Conservation (phyloP, 345 rosid genomes). For the Arabis alpina region DNA sequence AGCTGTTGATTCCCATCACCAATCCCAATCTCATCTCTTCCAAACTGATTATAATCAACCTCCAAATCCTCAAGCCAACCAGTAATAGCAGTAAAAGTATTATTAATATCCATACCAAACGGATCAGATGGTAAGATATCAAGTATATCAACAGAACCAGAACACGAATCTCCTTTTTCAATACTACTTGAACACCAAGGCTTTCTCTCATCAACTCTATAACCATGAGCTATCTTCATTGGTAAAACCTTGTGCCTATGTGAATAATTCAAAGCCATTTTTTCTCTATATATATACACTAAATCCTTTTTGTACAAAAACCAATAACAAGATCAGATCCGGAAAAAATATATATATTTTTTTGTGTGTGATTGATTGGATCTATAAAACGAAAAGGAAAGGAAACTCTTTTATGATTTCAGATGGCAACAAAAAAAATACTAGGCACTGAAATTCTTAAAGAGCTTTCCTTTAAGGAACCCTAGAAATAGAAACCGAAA, state of each 20-base stretch:
- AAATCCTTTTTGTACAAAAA: constrained; percentile 27
- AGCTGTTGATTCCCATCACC: constrained; percentile 59
- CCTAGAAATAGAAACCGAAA: constrained; percentile 29
- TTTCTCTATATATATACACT: constrained; percentile 45
- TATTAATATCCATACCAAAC: constrained; percentile 76
- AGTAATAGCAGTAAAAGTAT: constrained; percentile 77
- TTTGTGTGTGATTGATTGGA: not conserved
- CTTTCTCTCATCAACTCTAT: constrained; percentile 56
- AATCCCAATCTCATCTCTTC: constrained; percentile 49
- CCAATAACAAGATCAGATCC: constrained; percentile 39
- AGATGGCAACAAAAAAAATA: constrained; percentile 55
- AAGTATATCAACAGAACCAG: constrained; percentile 73
- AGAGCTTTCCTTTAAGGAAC: constrained; percentile 38
- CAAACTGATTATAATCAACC: constrained; percentile 57
- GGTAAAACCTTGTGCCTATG: constrained; percentile 72
- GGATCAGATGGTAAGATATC: constrained; percentile 96
- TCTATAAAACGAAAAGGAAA: constrained; percentile 22
- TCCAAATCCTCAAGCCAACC: constrained; percentile 94
- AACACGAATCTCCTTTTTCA: constrained; percentile 59
- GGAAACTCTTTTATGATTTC: constrained; percentile 48
- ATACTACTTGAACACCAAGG: constrained; percentile 50
- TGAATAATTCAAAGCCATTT: constrained; percentile 90
- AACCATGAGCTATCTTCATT: constrained; percentile 71
- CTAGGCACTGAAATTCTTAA: constrained; percentile 44
- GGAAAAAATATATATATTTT: not conserved